Evolutionary conservation across 805 yeast genomes (phyloP), one percentile per base, ranked within the genome.

Genomic region (Candida schatavii): DNA sequence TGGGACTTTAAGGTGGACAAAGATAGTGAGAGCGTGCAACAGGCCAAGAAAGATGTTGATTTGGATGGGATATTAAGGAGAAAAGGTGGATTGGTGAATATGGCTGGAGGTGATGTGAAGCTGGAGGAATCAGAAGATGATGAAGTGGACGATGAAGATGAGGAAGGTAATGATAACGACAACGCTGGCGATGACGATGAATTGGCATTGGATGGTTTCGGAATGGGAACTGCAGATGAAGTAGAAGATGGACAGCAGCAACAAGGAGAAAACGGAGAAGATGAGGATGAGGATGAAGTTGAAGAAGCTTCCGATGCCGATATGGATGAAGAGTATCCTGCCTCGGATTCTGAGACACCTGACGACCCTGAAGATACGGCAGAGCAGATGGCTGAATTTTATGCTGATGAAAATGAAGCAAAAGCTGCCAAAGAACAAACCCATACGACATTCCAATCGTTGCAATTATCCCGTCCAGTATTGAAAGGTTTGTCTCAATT

Each of bases 391-490:
- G 88, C 89, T 1, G 74, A 81, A 41, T 90, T 84, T 58, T 89
- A 78, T 61, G 89, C 85, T 6, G 83, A 80, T 49, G 73, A 77
- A 29, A 77, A 72, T 29, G 74, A 74, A 23, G 54, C 64, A 3
- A 51, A 62, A 5, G 48, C 56, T 14, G 76, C 81, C n/a, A 70
- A 72, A 27, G 67, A 66, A 13, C 73, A 70, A 28, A 58, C 71
- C 0, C 87, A 84, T 57, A 68, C 72, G 31, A 77, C 83, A 5
- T 93, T 93, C 68, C 85, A 85, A 52, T 72, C 85, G 0, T 68
- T 93, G 42, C 82, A 85, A 36, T 73, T 93, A 21, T 89, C 98
- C 2, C 80, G 99, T 55, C 99, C 99, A 1, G 78, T 91, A 10
- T 68, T 91, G 46, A 86, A 86, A 57, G 96, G 95, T 29, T 67